Evolutionary conservation across 352 stramenopile species (phyloP).

Genomic region (Globisporangium takayamanum): DNA sequence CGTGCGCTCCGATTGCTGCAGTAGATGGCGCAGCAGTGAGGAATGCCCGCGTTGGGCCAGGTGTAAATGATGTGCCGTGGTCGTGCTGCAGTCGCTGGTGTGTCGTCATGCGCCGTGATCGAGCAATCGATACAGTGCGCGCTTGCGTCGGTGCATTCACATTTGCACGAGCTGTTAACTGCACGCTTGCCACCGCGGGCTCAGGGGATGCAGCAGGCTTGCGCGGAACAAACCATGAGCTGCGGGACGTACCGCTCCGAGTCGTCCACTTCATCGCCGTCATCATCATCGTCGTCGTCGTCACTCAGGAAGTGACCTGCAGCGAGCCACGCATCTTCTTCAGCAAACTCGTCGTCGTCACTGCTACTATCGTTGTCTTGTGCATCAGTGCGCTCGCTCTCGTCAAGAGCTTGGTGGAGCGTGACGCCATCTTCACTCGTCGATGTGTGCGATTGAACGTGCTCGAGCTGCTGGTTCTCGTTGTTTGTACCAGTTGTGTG

Average conservation of each 20-base stretch:
- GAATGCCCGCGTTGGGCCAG: conserved; percentile 2
- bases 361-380: background rate
- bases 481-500: too few species aligned
- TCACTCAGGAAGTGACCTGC: conserved; percentile 6
- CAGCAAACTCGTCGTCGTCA: conserved; percentile 2
- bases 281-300: background rate
- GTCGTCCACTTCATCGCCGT: conserved; percentile 2
- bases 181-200: background rate
- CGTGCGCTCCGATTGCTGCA: background rate
- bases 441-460: too few species aligned
- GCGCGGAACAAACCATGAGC: conserved; percentile 45
- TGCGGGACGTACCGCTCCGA: conserved; percentile 32
- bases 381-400: background rate
- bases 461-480: too few species aligned
- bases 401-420: background rate
- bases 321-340: conserved; percentile 8
- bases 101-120: background rate
- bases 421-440: too few species aligned
- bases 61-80: background rate
- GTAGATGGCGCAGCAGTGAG: conserved; percentile 6
- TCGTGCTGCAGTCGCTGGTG: background rate
- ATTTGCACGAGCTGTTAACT: background rate
- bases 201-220: conserved; percentile 13
- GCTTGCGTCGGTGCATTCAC: background rate
- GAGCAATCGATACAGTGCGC: background rate